phyloP scores from a whole-genome alignment of 441 rosid species.

The Pelargonium australe region DNA sequence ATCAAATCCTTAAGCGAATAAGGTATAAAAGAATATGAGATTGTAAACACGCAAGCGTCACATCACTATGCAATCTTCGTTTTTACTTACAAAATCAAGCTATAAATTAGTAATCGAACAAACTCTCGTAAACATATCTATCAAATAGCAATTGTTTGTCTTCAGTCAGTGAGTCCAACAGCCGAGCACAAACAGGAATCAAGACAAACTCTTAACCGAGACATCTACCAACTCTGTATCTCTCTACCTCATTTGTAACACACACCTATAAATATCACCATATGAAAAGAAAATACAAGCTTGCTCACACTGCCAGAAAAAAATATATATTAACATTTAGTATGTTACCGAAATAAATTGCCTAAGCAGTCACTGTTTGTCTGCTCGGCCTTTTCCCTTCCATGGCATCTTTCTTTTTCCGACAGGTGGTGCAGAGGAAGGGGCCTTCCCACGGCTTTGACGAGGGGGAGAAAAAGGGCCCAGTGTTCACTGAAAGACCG shows the following conservation, averaged over 20 bases:
- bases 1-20: no score
- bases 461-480: conserved; percentile 51
- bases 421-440: conserved; percentile 70
- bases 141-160: conserved; percentile 24
- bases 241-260: conserved; percentile 39
- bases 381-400: conserved; percentile 79
- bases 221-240: conserved; percentile 31
- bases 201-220: conserved; percentile 26
- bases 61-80: conserved; percentile 21
- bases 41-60: neutral
- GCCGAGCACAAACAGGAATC: conserved; percentile 35
- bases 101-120: conserved; percentile 42
- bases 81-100: conserved; percentile 48
- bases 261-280: conserved; percentile 4
- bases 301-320: conserved; percentile 43
- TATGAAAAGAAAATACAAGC: conserved; percentile 28
- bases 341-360: conserved; percentile 27
- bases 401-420: conserved; percentile 95
- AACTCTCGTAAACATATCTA: conserved; percentile 30
- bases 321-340: conserved; percentile 40
- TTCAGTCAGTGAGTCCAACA: conserved; percentile 37
- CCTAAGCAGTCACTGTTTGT: conserved; percentile 43
- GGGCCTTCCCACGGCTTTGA: conserved; percentile 92
- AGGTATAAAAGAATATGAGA: no score
- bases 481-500: conserved; percentile 43